Percentiles rank a stretch among this genome's conserved stretches.
These are phyloP conservation scores for Podosphaera fusca DNA, from an alignment of 2,329 filamentous ascomycete species.

Conservation along the genomic window DNA sequence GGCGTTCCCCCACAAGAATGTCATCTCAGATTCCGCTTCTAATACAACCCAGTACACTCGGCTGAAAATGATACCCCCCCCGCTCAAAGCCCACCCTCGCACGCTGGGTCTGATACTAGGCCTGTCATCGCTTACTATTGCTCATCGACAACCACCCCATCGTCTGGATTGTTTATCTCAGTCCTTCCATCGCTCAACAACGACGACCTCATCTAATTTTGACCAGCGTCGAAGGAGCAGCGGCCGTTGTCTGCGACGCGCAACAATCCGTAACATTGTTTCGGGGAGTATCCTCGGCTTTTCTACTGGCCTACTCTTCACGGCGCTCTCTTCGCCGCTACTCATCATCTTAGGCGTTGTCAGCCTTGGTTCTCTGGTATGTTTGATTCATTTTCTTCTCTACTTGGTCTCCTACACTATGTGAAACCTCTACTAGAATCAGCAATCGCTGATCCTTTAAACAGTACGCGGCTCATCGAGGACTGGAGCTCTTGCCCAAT, in stretches of 20 bases:
- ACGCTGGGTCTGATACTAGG: constrained; percentile 17
- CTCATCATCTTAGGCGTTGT: constrained; percentile 42
- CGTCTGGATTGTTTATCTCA: constrained; percentile 12
- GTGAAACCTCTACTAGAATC: neutral
- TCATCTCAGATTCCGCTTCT: neutral
- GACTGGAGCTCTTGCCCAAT: constrained; percentile 22
- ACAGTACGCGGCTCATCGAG: constrained; percentile 26
- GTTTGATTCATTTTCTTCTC: neutral
- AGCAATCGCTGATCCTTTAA: constrained; percentile 1
- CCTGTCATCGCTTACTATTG: constrained; percentile 12
- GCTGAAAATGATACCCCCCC: constrained; percentile 6
- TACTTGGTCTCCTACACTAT: neutral
- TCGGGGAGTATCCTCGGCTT: constrained; percentile 6
- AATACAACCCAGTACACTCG: neutral
- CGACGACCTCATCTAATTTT: neutral
- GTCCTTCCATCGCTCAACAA: neutral
- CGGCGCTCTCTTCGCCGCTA: constrained; percentile 47
- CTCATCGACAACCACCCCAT: constrained; percentile 13
- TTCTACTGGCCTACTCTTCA: constrained; percentile 28
- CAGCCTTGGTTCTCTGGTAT: constrained; percentile 25
- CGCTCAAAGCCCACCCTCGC: constrained; percentile 14
- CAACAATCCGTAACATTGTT: neutral
- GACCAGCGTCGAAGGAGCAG: neutral
- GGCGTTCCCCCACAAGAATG: too few relatives aligned
- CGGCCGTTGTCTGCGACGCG: neutral